Percentiles rank a stretch among this genome's conserved stretches.
These are phyloP conservation scores for Endoconidiophora laricicola DNA, from an alignment of 2,329 filamentous ascomycete species.

Conservation along the genomic window DNA sequence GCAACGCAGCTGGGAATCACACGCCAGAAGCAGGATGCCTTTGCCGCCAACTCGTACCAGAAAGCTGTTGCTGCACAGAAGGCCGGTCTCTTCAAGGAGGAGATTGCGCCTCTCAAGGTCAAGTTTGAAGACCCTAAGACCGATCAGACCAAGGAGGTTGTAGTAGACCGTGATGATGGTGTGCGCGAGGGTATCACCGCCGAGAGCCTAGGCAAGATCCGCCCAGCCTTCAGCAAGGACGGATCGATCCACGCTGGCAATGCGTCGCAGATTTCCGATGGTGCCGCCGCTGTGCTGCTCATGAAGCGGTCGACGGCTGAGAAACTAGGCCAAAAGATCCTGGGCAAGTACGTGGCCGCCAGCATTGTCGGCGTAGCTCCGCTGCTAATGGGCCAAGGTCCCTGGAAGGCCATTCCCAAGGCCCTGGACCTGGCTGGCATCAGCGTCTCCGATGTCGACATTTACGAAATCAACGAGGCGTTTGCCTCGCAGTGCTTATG, in stretches of 20 bases:
- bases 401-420: slow-evolving; percentile 89
- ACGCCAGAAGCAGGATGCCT: slow-evolving; percentile 69
- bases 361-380: slow-evolving; percentile 80
- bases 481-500: slow-evolving; percentile 91
- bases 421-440: slow-evolving; percentile 79
- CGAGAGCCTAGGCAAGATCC: slow-evolving; percentile 82
- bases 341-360: slow-evolving; percentile 83
- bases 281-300: slow-evolving; percentile 82
- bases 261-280: slow-evolving; percentile 88
- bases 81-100: slow-evolving; percentile 77
- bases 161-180: slow-evolving; percentile 74
- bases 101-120: slow-evolving; percentile 75
- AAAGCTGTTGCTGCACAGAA: slow-evolving; percentile 78
- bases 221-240: slow-evolving; percentile 75
- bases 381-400: slow-evolving; percentile 88
- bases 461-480: slow-evolving; percentile 98
- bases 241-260: slow-evolving; percentile 94
- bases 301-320: slow-evolving; percentile 91
- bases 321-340: slow-evolving; percentile 68
- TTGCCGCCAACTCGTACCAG: slow-evolving; percentile 82
- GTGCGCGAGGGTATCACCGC: slow-evolving; percentile 70
- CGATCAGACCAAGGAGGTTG: slow-evolving; percentile 67
- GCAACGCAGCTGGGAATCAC: slow-evolving; percentile 64
- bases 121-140: slow-evolving; percentile 85
- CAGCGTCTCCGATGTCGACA: slow-evolving; percentile 77